These are phyloP conservation scores for Byssochlamys sp. DNA, from an alignment of 2,329 filamentous ascomycete genomes.

Conservation along the genomic window DNA sequence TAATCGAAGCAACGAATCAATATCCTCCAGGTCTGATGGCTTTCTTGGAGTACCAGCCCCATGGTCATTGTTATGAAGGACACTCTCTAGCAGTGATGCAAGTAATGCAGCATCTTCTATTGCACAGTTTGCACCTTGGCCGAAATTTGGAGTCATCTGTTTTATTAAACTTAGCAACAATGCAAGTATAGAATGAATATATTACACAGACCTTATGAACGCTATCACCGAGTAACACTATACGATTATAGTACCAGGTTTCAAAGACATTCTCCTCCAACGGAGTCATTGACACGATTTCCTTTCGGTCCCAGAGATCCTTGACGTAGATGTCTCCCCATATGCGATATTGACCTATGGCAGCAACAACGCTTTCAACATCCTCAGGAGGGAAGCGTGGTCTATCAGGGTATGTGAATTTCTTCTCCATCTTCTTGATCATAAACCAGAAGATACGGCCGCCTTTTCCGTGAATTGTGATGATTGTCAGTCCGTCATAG, in stretches of 20 bases:
- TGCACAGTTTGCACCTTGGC: slow-evolving; percentile 35
- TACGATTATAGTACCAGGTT: slow-evolving; percentile 16
- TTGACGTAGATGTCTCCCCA: slow-evolving; percentile 10
- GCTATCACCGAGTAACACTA: slow-evolving; percentile 19
- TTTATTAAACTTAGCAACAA: neutral
- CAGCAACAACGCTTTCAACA: slow-evolving; percentile 5
- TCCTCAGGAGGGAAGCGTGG: slow-evolving; percentile 16
- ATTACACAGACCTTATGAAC: slow-evolving; percentile 16
- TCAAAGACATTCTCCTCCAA: slow-evolving; percentile 17
- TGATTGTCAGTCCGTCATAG: slow-evolving; percentile 8
- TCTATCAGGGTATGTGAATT: slow-evolving; percentile 12
- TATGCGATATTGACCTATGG: slow-evolving; percentile 8
- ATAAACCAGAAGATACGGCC: slow-evolving; percentile 20
- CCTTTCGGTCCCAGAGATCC: slow-evolving; percentile 15
- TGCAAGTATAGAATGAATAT: neutral
- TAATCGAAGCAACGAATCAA: slow-evolving; percentile 2
- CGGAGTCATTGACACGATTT: slow-evolving; percentile 10
- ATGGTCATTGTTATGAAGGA: neutral
- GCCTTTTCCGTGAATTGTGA: slow-evolving; percentile 13
- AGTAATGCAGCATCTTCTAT: slow-evolving; percentile 32
- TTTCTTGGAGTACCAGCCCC: neutral
- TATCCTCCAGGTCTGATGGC: slow-evolving; percentile 2
- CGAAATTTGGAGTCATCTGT: slow-evolving; percentile 26
- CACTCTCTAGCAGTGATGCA: slow-evolving; percentile 19
- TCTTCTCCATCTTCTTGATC: slow-evolving; percentile 14